These are phyloP conservation scores for Cicer judaicum DNA, from an alignment of 306 rosid species.

Conservation along the genomic window DNA sequence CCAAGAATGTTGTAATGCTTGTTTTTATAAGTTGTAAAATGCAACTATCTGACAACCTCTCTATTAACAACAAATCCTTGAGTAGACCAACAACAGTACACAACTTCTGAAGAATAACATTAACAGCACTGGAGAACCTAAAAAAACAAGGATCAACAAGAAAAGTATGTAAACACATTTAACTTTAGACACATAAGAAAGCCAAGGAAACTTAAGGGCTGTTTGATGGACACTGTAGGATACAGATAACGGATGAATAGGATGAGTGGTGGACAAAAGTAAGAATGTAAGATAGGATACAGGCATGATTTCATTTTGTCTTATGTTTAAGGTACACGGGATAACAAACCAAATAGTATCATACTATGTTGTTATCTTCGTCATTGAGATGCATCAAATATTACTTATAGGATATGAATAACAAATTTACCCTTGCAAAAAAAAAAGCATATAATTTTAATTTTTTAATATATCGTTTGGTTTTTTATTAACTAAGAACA, in stretches of 20 bases:
- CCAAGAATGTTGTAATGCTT: constrained; percentile 85
- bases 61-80: constrained; percentile 88
- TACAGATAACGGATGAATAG: neutral
- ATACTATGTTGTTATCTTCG: constrained; percentile 1
- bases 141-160: constrained; percentile 42
- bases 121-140: constrained; percentile 85
- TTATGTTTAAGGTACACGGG: neutral
- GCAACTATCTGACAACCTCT: constrained; percentile 95
- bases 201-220: constrained; percentile 23
- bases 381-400: neutral
- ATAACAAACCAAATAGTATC: neutral
- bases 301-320: neutral
- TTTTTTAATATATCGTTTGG: neutral
- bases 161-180: constrained; percentile 32
- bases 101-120: constrained; percentile 90
- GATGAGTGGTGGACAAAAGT: neutral
- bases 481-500: neutral
- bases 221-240: neutral
- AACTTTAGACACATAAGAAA: constrained; percentile 31
- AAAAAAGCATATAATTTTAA: no score
- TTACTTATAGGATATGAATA: neutral
- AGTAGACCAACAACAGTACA: constrained; percentile 92
- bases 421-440: neutral
- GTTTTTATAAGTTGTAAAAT: constrained; percentile 91
- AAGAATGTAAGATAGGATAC: neutral